These are phyloP conservation scores for Candida neerlandica DNA, from an alignment of 1,139 yeast species.

Conservation along the genomic window DNA sequence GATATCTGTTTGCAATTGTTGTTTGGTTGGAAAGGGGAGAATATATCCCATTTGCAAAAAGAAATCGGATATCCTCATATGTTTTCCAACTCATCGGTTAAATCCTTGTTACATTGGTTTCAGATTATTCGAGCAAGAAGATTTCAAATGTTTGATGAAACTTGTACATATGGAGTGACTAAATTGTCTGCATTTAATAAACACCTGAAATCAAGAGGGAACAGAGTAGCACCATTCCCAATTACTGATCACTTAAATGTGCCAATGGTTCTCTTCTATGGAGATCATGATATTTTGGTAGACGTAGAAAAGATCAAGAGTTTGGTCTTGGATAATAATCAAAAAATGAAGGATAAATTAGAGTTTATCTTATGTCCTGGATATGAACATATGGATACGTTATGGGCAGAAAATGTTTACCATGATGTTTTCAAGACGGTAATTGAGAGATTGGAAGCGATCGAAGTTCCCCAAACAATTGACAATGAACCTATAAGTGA, in stretches of 20 bases:
- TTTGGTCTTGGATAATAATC: slow-evolving; percentile 28
- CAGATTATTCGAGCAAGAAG: slow-evolving; percentile 45
- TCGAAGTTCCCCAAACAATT: not conserved
- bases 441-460: slow-evolving; percentile 14
- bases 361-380: slow-evolving; percentile 26
- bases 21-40: slow-evolving; percentile 46
- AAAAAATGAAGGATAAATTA: slow-evolving; percentile 26
- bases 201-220: slow-evolving; percentile 25
- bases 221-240: slow-evolving; percentile 62
- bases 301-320: slow-evolving; percentile 36
- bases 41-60: slow-evolving; percentile 38
- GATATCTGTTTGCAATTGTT: slow-evolving; percentile 37
- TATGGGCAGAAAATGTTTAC: slow-evolving; percentile 35
- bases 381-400: slow-evolving; percentile 41
- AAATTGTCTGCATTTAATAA: slow-evolving; percentile 27
- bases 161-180: slow-evolving; percentile 28
- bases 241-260: slow-evolving; percentile 45
- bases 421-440: slow-evolving; percentile 29
- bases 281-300: slow-evolving; percentile 46
- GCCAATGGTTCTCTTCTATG: slow-evolving; percentile 44
- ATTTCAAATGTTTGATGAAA: slow-evolving; percentile 53
- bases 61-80: slow-evolving; percentile 48
- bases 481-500: not conserved
- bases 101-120: slow-evolving; percentile 51
- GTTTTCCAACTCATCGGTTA: slow-evolving; percentile 51